Evolutionary conservation across 257 asterid genomes (phyloP).

Genomic region (Paraleonurus japonicus): DNA sequence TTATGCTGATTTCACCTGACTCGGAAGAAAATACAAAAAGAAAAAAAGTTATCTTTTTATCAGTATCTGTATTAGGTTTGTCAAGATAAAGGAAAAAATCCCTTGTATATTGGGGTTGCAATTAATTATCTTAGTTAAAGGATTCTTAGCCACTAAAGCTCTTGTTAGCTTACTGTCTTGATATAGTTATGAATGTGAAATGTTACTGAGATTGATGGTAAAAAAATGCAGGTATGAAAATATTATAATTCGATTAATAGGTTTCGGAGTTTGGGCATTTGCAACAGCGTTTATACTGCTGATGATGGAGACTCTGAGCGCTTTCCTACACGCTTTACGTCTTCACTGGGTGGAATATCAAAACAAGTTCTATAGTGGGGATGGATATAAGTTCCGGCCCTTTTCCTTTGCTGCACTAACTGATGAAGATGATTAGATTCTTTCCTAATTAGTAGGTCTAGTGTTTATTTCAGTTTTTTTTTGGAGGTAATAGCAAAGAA

Average conservation of each 20-base stretch:
- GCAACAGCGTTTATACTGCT: conserved; percentile 89
- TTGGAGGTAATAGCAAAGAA: conserved; percentile 24
- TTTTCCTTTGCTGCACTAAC: conserved; percentile 69
- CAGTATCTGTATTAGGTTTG: not conserved
- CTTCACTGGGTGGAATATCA: conserved; percentile 98
- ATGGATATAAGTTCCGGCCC: conserved; percentile 86
- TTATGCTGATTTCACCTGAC: not conserved
- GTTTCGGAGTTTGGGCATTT: conserved; percentile 70
- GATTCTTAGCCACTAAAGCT: not conserved
- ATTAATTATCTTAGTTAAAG: no score
- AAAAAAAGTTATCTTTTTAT: not conserved
- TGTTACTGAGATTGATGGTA: not conserved
- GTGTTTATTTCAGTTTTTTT: not conserved
- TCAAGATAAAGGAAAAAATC: not conserved
- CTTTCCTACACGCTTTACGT: conserved; percentile 93
- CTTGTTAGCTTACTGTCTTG: not conserved
- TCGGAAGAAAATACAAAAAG: not conserved
- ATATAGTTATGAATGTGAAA: not conserved
- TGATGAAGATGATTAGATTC: conserved; percentile 63
- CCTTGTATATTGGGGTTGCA: not conserved
- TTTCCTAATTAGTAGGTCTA: not conserved
- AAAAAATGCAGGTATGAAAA: conserved; percentile 66
- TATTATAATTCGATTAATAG: conserved; percentile 59
- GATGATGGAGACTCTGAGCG: conserved; percentile 95
- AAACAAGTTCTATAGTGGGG: conserved; percentile 79